These are phyloP conservation scores for Prunus yedoensis DNA, from an alignment of 331 rosid species.

Conservation along the genomic window DNA sequence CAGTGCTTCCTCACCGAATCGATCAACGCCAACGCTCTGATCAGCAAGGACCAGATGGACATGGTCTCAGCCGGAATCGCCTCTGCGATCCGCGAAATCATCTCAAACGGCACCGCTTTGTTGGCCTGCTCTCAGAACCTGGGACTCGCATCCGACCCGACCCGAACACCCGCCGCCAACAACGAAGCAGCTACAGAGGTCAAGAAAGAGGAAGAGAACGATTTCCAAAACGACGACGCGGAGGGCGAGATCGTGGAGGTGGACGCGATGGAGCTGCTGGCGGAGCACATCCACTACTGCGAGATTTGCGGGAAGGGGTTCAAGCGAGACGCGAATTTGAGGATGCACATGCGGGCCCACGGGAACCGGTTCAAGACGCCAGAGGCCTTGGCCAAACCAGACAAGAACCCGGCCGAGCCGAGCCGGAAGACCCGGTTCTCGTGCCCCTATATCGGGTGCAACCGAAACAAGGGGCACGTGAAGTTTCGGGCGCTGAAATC, in stretches of 20 bases:
- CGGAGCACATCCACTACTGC: constrained; percentile 64
- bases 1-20: constrained; percentile 53
- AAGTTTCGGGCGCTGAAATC: constrained; percentile 67
- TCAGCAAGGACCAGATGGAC: constrained; percentile 40
- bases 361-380: constrained; percentile 64
- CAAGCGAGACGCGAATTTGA: constrained; percentile 69
- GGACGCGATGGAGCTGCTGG: constrained; percentile 60
- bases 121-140: constrained; percentile 25
- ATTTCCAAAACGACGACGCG: neutral
- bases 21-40: constrained; percentile 29
- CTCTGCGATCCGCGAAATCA: constrained; percentile 48
- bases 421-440: constrained; percentile 42
- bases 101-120: constrained; percentile 60
- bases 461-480: constrained; percentile 51
- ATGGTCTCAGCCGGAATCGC: constrained; percentile 57
- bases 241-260: constrained; percentile 64
- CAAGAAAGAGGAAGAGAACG: neutral
- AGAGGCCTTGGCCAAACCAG: constrained; percentile 61
- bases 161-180: neutral
- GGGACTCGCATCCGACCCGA: neutral
- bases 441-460: constrained; percentile 63
- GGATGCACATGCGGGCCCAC: constrained; percentile 89
- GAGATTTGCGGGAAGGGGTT: constrained; percentile 81
- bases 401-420: neutral
- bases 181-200: constrained; percentile 22